Base-by-base conservation (phyloP, 2,329 filamentous ascomycete genomes). In the Orbilia blumenaviensis region DNA sequence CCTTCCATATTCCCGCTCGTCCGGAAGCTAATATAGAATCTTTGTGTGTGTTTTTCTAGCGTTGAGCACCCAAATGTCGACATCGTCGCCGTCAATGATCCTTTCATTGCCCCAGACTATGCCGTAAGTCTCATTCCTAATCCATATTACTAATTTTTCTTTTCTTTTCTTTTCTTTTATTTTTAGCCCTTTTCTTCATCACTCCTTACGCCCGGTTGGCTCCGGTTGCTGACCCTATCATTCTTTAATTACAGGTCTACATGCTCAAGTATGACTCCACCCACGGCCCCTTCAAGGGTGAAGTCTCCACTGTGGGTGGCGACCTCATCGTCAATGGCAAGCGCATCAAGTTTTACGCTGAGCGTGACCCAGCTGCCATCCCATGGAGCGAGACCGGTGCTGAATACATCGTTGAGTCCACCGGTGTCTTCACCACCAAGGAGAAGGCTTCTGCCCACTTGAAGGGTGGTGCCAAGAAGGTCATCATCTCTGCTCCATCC, bases 201-300 rank as follows among this genome's bases (percentile, higher is more conserved):
- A n/a, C n/a, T n/a, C n/a, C n/a, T n/a, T n/a, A n/a, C n/a, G n/a
- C n/a, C 16, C 6, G 25, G 14, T 1, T 29, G 10, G 16, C 16
- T 10, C 12, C 8, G 58, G 16, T n/a, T 36, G 25, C 60, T 29
- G 18, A 34, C 38, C 1, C 25, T 7, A 1, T 16, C 60, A n/a
- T 4, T 12, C 10, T 12, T 5, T 18, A 36, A 32, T 44, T 36
- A 9, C 81, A 97, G 93, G 92, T 92, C 84, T 98, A 98, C 90
- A 98, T 98, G 95, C 91, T 99, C 87, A 96, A 96, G 89, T 98
- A 98, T 86, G 95, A 99, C 89, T 93, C 92, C 82, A 93, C 92
- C 85, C 95, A 99, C 89, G 95, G 95, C 82, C 84, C 89, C 84
- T 99, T 98, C 92, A 96, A 97, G 88, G 94, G 94, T 82, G 90